phyloP scores from a whole-genome alignment of 805 yeast genomes.

The Lipomyces kockii region DNA sequence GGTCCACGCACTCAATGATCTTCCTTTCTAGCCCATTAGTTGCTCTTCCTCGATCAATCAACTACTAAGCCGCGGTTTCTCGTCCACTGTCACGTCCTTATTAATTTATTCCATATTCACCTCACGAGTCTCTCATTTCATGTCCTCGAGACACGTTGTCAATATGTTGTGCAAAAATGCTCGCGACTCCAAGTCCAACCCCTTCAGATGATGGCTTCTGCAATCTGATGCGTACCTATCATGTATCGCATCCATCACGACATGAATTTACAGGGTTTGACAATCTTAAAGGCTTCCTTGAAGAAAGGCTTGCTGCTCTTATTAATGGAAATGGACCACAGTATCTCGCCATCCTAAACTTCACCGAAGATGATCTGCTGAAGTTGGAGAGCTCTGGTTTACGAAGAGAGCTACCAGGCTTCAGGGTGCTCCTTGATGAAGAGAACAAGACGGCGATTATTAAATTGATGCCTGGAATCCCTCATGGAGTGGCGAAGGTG shows the following conservation, averaged over 20 bases:
- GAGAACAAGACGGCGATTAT: constrained; percentile 1
- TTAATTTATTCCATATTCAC: background rate
- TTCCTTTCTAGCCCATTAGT: no score
- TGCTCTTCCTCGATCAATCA: no score
- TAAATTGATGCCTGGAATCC: background rate
- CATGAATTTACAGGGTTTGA: background rate
- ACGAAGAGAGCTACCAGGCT: background rate
- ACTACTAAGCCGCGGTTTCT: background rate
- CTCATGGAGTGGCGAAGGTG: background rate
- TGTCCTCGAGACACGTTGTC: background rate
- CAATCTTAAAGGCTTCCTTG: background rate
- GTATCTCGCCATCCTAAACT: background rate
- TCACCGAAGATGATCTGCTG: background rate
- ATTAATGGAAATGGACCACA: constrained; percentile 1
- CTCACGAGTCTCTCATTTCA: background rate
- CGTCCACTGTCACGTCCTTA: background rate
- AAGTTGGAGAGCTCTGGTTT: background rate
- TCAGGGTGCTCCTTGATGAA: background rate
- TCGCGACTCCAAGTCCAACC: background rate
- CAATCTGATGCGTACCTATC: background rate
- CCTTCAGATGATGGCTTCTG: background rate
- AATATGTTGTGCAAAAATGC: background rate
- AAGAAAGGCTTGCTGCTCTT: background rate
- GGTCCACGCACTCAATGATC: no score
- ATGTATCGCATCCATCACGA: background rate